Percentiles rank a stretch among this genome's conserved stretches.
Evolutionary conservation across 441 rosid species (phyloP).

Genomic region (Pelargonium cotyledonis): DNA sequence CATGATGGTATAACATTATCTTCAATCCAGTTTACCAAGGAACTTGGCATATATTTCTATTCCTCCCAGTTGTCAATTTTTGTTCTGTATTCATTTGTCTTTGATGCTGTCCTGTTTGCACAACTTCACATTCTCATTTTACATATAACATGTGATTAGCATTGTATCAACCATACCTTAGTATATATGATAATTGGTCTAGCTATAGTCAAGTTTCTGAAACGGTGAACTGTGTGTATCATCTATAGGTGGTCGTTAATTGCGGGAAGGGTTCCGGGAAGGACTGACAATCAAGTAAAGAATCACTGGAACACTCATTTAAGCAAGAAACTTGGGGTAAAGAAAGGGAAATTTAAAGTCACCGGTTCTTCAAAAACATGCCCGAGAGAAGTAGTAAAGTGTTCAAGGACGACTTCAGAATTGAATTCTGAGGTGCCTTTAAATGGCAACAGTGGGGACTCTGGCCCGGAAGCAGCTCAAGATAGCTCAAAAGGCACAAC

Average conservation of each 20-base stretch:
- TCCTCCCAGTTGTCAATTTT: too few relatives aligned
- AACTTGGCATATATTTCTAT: too few relatives aligned
- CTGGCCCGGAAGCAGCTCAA: neutral
- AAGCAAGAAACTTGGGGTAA: slow-evolving; percentile 26
- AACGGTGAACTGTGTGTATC: too few relatives aligned
- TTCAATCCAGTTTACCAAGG: too few relatives aligned
- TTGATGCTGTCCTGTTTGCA: too few relatives aligned
- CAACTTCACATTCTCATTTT: too few relatives aligned
- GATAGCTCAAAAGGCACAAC: neutral
- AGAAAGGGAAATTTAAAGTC: slow-evolving; percentile 12
- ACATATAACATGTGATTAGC: too few relatives aligned
- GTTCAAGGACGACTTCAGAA: neutral
- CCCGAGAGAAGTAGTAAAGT: neutral
- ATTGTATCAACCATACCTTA: too few relatives aligned
- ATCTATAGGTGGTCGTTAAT: slow-evolving; percentile 50
- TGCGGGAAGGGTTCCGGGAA: slow-evolving; percentile 55
- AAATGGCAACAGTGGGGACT: neutral
- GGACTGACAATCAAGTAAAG: slow-evolving; percentile 67
- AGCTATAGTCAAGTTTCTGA: too few relatives aligned
- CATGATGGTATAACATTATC: too few relatives aligned
- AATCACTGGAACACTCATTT: slow-evolving; percentile 56
- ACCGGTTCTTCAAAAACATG: neutral
- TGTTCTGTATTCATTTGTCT: too few relatives aligned
- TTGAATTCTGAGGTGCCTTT: neutral
- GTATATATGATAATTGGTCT: too few relatives aligned